Conservation (phyloP, 768 basidiomycete genomes). For the Pleurotus ostreatus region DNA sequence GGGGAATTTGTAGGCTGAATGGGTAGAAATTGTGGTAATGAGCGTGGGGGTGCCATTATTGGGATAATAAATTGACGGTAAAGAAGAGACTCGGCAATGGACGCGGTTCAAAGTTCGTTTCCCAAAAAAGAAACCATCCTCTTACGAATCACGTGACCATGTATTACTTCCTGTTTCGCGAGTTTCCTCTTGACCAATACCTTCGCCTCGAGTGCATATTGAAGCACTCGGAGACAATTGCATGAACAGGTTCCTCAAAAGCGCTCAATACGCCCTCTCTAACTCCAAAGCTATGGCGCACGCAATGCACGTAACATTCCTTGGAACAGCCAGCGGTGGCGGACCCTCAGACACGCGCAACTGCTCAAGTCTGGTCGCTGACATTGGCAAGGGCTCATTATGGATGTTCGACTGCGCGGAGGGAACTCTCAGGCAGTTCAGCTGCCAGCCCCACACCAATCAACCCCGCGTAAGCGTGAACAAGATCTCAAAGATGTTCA, state of each 20-base stretch:
- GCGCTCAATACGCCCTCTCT: not conserved
- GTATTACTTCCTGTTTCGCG: too few relatives aligned
- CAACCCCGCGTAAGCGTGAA: conserved; percentile 33
- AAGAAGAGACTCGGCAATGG: not conserved
- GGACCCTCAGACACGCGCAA: conserved; percentile 72
- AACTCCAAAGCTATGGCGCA: conserved; percentile 5
- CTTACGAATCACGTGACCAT: conserved; percentile 25
- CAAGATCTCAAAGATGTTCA: conserved; percentile 65
- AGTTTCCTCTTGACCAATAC: too few relatives aligned
- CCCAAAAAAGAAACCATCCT: not conserved
- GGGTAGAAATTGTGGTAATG: conserved; percentile 4
- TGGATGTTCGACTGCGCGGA: conserved; percentile 89
- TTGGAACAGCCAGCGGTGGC: conserved; percentile 76
- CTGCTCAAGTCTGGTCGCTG: conserved; percentile 69
- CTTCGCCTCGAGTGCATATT: too few relatives aligned
- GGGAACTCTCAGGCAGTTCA: conserved; percentile 71
- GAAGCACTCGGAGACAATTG: too few relatives aligned
- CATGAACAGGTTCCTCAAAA: not conserved
- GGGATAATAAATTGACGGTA: not conserved
- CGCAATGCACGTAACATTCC: conserved; percentile 53
- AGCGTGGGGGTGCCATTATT: conserved; percentile 5
- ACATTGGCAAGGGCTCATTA: conserved; percentile 51
- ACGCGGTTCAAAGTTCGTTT: conserved; percentile 1
- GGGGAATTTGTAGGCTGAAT: conserved; percentile 10
- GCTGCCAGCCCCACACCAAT: conserved; percentile 39